Evolutionary conservation across 2,329 filamentous ascomycete genomes (phyloP).

Genomic region (Lecanicillium sp.): DNA sequence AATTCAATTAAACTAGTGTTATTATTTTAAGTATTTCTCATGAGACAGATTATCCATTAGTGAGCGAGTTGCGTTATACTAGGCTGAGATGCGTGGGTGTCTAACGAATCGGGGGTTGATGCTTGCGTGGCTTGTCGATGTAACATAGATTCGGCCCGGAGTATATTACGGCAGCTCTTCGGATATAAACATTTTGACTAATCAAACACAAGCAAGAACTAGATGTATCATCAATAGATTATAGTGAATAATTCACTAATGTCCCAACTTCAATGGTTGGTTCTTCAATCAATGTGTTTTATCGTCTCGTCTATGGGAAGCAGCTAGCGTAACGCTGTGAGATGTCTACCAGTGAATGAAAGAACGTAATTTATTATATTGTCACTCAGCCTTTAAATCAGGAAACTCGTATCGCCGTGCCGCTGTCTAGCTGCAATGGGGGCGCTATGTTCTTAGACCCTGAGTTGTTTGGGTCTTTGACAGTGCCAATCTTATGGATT

Average conservation of each 20-base stretch:
- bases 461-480: conserved; percentile 13
- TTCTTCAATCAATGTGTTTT: no score
- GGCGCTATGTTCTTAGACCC: no score
- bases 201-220: neutral
- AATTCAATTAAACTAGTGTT: no score
- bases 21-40: no score
- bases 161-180: neutral
- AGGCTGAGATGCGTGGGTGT: no score
- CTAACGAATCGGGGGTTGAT: no score
- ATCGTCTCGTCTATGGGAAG: conserved; percentile 16
- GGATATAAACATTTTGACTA: neutral
- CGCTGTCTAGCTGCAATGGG: no score
- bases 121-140: neutral
- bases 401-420: no score
- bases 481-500: conserved; percentile 14
- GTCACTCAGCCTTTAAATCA: no score
- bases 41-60: no score
- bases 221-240: neutral
- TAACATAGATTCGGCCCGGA: conserved; percentile 2
- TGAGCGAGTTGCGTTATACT: no score
- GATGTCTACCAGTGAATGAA: conserved; percentile 15
- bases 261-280: neutral
- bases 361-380: no score
- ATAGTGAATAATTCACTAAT: neutral
- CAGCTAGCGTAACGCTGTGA: conserved; percentile 15